These are phyloP conservation scores for Brassica balearica DNA, from an alignment of 441 rosid species.

Conservation along the genomic window DNA sequence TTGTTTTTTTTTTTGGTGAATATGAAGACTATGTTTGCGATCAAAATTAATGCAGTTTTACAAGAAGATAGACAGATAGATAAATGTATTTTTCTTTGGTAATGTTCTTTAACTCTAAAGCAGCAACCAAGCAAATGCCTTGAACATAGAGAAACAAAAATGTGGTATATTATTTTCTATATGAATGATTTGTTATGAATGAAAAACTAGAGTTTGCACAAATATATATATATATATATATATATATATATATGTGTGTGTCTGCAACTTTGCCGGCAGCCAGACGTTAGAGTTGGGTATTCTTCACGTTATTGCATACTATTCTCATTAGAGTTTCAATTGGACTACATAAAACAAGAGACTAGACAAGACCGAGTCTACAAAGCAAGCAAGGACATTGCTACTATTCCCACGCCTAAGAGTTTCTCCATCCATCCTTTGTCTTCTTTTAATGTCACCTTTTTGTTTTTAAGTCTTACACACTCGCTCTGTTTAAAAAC, in stretches of 20 bases:
- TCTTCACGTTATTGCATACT: slow-evolving; percentile 11
- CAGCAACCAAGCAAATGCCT: slow-evolving; percentile 22
- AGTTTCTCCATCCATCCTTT: slow-evolving; percentile 27
- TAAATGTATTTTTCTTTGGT: background rate
- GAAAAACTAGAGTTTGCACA: too few relatives aligned
- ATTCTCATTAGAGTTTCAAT: slow-evolving; percentile 22
- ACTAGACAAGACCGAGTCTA: slow-evolving; percentile 36
- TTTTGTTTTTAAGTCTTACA: background rate
- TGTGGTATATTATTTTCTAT: background rate
- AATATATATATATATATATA: too few relatives aligned
- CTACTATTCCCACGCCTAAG: slow-evolving; percentile 33
- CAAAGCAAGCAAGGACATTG: slow-evolving; percentile 27
- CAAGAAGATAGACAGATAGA: background rate
- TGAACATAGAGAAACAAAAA: slow-evolving; percentile 29
- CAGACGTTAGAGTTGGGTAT: slow-evolving; percentile 14
- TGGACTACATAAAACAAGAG: slow-evolving; percentile 22
- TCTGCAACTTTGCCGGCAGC: slow-evolving; percentile 32
- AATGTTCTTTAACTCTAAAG: background rate
- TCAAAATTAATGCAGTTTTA: background rate
- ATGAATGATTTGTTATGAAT: background rate
- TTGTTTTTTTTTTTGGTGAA: background rate
- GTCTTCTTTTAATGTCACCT: slow-evolving; percentile 1
- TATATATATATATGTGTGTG: slow-evolving; percentile 17
- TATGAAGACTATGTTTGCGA: background rate
- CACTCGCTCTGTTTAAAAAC: background rate